Percentiles rank a stretch among this genome's conserved stretches.
These are phyloP conservation scores for Colletotrichum sojae DNA, from an alignment of 2,329 filamentous ascomycete genomes.

Conservation along the genomic window DNA sequence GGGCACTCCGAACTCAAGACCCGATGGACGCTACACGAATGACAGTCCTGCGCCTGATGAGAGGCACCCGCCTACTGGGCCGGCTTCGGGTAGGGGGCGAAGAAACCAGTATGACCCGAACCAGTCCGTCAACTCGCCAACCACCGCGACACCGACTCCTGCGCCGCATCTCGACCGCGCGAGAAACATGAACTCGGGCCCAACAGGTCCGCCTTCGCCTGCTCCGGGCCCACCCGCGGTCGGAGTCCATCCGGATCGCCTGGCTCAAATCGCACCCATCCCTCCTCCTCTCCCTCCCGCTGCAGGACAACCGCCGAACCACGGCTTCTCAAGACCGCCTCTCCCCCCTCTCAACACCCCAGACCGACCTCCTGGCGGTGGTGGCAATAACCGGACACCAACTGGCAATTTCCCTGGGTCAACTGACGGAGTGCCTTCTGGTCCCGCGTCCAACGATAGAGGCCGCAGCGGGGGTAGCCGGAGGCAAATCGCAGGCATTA, in stretches of 20 bases:
- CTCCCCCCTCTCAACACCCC: conserved; percentile 49
- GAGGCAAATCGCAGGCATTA: conserved; percentile 72
- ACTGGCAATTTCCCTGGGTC: conserved; percentile 32
- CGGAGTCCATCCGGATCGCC: conserved; percentile 65
- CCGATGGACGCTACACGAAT: conserved; percentile 56
- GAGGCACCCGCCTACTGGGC: conserved; percentile 67
- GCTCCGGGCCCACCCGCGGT: conserved; percentile 43
- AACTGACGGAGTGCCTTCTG: conserved; percentile 41
- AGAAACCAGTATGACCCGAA: conserved; percentile 44
- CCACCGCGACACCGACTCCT: conserved; percentile 29
- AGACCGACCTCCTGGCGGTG: conserved; percentile 45
- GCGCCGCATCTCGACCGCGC: conserved; percentile 37
- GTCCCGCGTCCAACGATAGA: conserved; percentile 49
- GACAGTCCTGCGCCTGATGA: conserved; percentile 63
- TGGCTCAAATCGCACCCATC: conserved; percentile 60
- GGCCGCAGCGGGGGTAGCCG: conserved; percentile 53
- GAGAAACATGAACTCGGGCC: conserved; percentile 32
- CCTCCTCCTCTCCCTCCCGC: conserved; percentile 51
- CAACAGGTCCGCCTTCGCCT: conserved; percentile 35
- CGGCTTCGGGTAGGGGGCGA: conserved; percentile 64
- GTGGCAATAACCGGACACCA: conserved; percentile 27
- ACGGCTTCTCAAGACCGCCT: conserved; percentile 49
- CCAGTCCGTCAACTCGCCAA: conserved; percentile 27
- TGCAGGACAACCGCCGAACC: conserved; percentile 45
- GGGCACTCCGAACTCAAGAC: conserved; percentile 53